These are phyloP conservation scores for Mimosa pudica DNA, from an alignment of 306 rosid genomes.

Conservation along the genomic window DNA sequence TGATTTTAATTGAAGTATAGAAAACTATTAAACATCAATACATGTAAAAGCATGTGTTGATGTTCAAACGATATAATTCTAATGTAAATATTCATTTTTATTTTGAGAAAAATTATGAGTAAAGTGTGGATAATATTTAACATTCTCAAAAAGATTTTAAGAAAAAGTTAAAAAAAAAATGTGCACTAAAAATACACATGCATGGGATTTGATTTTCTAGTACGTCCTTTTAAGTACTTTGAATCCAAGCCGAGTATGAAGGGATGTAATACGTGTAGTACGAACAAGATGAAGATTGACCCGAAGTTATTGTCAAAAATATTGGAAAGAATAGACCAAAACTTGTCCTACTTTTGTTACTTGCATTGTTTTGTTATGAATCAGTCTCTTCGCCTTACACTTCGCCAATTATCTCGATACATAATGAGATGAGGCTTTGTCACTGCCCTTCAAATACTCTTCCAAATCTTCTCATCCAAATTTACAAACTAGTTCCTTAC, in stretches of 20 bases:
- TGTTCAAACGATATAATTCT: no score
- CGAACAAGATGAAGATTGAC: neutral
- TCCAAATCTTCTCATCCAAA: neutral
- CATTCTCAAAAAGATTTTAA: no score
- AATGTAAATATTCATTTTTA: no score
- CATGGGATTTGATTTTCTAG: neutral
- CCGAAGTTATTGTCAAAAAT: neutral
- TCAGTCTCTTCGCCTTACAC: conserved; percentile 22
- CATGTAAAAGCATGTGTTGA: no score
- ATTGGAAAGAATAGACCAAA: conserved; percentile 23
- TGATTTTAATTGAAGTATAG: no score
- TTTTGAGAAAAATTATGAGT: no score
- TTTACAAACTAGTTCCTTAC: neutral
- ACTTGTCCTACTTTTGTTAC: conserved; percentile 14
- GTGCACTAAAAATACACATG: neutral
- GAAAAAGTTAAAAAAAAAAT: no score
- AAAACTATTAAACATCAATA: no score
- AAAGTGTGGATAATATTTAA: no score
- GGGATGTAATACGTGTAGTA: conserved; percentile 30
- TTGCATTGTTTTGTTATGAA: conserved; percentile 48
- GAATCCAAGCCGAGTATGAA: conserved; percentile 23
- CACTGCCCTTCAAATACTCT: conserved; percentile 6
- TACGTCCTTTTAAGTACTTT: neutral
- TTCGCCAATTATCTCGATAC: conserved; percentile 31
- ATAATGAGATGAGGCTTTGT: conserved; percentile 37